Percentiles rank a stretch among this genome's conserved stretches.
phyloP scores from a whole-genome alignment of 495 filamentous ascomycete genomes.

The Penicillium taxi region DNA sequence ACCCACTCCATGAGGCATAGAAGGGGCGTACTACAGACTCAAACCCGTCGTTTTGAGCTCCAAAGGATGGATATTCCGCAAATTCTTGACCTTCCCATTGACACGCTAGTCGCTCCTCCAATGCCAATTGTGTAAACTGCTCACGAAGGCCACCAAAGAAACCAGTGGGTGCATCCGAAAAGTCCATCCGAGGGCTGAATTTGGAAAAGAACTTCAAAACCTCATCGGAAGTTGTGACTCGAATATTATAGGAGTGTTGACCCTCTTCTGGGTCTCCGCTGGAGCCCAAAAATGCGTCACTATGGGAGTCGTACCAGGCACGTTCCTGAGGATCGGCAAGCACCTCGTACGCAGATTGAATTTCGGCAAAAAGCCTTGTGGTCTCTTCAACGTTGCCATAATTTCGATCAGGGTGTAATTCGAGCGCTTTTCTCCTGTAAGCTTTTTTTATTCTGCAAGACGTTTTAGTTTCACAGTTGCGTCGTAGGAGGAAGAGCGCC shows the following conservation, averaged over 20 bases:
- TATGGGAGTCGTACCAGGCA: constrained; percentile 95
- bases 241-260: constrained; percentile 54
- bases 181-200: constrained; percentile 68
- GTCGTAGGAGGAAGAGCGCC: constrained; percentile 18
- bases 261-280: constrained; percentile 33
- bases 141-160: constrained; percentile 73
- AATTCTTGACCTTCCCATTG: constrained; percentile 54
- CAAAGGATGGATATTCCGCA: constrained; percentile 72
- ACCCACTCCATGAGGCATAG: constrained; percentile 73
- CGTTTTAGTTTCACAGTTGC: constrained; percentile 2
- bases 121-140: constrained; percentile 70
- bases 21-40: constrained; percentile 69
- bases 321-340: constrained; percentile 93
- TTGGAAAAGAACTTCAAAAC: constrained; percentile 64
- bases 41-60: constrained; percentile 55
- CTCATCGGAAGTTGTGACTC: constrained; percentile 69
- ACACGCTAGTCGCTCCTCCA: constrained; percentile 68
- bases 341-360: constrained; percentile 89
- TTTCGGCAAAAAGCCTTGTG: constrained; percentile 78
- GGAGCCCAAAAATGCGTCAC: constrained; percentile 68
- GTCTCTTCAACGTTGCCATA: constrained; percentile 75
- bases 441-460: constrained; percentile 76
- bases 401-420: constrained; percentile 93
- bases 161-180: constrained; percentile 65
- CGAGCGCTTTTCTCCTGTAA: constrained; percentile 82